Conservation (phyloP, 2,329 filamentous ascomycete species). For the Trichoderma guizhouense region DNA sequence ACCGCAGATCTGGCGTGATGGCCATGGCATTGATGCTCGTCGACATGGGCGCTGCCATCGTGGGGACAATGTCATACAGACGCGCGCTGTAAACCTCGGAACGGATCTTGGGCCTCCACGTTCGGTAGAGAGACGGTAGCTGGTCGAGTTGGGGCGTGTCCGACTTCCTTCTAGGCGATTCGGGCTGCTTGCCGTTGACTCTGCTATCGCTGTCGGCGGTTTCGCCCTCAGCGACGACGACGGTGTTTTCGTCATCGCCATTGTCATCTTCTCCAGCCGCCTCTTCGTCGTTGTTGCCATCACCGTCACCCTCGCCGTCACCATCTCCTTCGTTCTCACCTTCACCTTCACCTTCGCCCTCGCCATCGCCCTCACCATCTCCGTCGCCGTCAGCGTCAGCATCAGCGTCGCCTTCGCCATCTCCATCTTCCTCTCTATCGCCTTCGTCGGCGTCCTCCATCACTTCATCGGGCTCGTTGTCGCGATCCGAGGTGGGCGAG, state of each 20-base stretch:
- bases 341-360: slow-evolving; percentile 42
- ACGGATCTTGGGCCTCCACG: slow-evolving; percentile 59
- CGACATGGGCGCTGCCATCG: slow-evolving; percentile 91
- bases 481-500: slow-evolving; percentile 34
- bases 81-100: slow-evolving; percentile 74
- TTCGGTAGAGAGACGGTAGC: slow-evolving; percentile 21
- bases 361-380: slow-evolving; percentile 50
- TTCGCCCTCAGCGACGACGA: slow-evolving; percentile 25
- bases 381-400: slow-evolving; percentile 36
- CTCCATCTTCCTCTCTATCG: slow-evolving; percentile 47
- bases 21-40: slow-evolving; percentile 93
- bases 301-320: slow-evolving; percentile 31
- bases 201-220: slow-evolving; percentile 16
- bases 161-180: slow-evolving; percentile 24
- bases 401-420: slow-evolving; percentile 43
- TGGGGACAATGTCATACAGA: slow-evolving; percentile 92
- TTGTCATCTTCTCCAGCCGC: slow-evolving; percentile 28
- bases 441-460: slow-evolving; percentile 51
- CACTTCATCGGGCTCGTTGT: slow-evolving; percentile 52
- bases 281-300: slow-evolving; percentile 32
- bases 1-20: slow-evolving; percentile 89
- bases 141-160: slow-evolving; percentile 26
- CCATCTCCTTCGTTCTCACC: slow-evolving; percentile 25
- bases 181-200: slow-evolving; percentile 20
- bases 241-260: slow-evolving; percentile 35